Evolutionary conservation across 129 eudicot genomes (phyloP).

Genomic region (Ambrosia trifida): DNA sequence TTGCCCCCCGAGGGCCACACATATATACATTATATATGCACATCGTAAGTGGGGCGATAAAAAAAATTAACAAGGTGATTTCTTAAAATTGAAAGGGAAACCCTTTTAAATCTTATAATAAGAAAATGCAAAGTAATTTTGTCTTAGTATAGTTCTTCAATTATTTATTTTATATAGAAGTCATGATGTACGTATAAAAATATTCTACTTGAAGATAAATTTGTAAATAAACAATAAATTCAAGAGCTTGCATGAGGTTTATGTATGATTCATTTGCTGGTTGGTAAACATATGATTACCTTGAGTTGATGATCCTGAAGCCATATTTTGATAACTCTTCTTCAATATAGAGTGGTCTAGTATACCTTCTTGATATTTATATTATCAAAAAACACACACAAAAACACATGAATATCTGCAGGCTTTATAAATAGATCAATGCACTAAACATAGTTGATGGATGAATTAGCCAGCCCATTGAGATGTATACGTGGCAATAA

Average conservation of each 20-base stretch:
- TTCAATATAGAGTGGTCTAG: not conserved
- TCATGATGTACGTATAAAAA: too few species aligned
- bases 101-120: too few species aligned
- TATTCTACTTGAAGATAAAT: not conserved
- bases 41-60: too few species aligned
- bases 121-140: not conserved
- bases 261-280: not conserved
- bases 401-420: not conserved
- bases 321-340: constrained; percentile 16
- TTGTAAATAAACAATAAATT: not conserved
- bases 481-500: not conserved
- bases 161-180: not conserved
- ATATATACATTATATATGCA: too few species aligned
- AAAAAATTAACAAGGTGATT: not conserved
- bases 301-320: constrained; percentile 17
- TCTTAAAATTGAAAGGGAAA: too few species aligned
- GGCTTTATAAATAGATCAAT: not conserved
- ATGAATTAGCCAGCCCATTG: not conserved
- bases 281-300: constrained; percentile 2
- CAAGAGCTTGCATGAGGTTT: constrained; percentile 23
- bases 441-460: not conserved
- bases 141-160: not conserved
- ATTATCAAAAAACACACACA: not conserved
- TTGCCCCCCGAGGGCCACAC: too few species aligned
- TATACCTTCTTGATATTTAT: constrained; percentile 11